These are phyloP conservation scores for Ophiostoma piceae DNA, from an alignment of 2,329 filamentous ascomycete genomes.

Conservation along the genomic window DNA sequence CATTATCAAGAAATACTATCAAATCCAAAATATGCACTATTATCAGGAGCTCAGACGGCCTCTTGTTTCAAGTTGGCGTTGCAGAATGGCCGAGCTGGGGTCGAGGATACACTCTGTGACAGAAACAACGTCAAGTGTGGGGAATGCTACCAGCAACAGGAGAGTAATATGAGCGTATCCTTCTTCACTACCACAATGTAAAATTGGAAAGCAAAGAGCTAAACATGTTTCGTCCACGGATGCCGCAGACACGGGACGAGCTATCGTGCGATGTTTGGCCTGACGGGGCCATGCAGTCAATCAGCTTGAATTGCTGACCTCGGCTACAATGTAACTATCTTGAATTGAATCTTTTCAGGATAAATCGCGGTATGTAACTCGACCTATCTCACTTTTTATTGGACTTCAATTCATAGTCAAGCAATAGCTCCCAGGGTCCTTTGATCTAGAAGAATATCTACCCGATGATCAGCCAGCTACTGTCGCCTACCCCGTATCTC, in stretches of 20 bases:
- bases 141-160: background rate
- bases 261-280: conserved; percentile 3
- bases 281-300: background rate
- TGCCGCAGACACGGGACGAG: background rate
- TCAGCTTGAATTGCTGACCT: background rate
- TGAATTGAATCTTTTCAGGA: background rate
- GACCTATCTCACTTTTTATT: no score
- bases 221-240: background rate
- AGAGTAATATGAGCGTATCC: background rate
- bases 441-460: background rate
- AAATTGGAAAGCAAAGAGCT: no score
- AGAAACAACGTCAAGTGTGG: conserved; percentile 2
- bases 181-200: background rate
- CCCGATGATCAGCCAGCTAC: background rate
- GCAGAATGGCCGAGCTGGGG: background rate
- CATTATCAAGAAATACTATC: background rate
- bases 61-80: conserved; percentile 16
- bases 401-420: background rate
- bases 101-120: conserved; percentile 9
- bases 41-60: background rate
- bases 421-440: background rate
- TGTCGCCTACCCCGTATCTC: background rate
- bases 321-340: background rate
- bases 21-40: background rate
- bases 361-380: no score